Evolutionary conservation across 495 filamentous ascomycete genomes (phyloP).

Genomic region (Annulohypoxylon moriforme): DNA sequence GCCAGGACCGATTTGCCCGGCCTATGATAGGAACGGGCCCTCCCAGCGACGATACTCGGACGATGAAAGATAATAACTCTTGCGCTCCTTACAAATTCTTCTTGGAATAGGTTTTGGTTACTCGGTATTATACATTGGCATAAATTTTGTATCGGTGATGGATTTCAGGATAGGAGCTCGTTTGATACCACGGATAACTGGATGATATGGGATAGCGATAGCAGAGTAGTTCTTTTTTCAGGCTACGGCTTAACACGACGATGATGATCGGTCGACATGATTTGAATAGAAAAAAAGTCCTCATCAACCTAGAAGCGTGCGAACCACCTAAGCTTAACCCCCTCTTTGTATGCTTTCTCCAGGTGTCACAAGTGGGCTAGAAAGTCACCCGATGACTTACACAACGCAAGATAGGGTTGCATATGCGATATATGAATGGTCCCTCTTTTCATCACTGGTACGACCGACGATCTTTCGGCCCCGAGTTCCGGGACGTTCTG

Average conservation of each 20-base stretch:
- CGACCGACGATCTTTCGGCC: slow-evolving; percentile 25
- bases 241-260: slow-evolving; percentile 9
- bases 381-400: slow-evolving; percentile 11
- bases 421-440: slow-evolving; percentile 5
- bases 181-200: slow-evolving; percentile 30
- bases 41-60: not conserved
- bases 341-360: slow-evolving; percentile 13
- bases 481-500: not conserved
- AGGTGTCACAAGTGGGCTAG: slow-evolving; percentile 15
- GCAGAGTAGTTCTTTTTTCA: slow-evolving; percentile 9
- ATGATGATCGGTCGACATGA: slow-evolving; percentile 23
- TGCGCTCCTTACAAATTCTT: not conserved
- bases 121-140: not conserved
- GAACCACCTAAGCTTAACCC: not conserved
- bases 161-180: slow-evolving; percentile 3
- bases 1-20: not conserved
- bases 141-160: slow-evolving; percentile 7
- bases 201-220: slow-evolving; percentile 15
- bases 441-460: slow-evolving; percentile 14
- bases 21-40: not conserved
- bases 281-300: slow-evolving; percentile 10
- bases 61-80: slow-evolving; percentile 7
- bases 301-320: not conserved
- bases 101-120: slow-evolving; percentile 11
- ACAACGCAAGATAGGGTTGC: slow-evolving; percentile 25